A percentile compares a stretch with the other conserved stretches of the same genome.
Evolutionary conservation across 2,329 filamentous ascomycete genomes (phyloP).

Genomic region (Teratosphaeria viscida): DNA sequence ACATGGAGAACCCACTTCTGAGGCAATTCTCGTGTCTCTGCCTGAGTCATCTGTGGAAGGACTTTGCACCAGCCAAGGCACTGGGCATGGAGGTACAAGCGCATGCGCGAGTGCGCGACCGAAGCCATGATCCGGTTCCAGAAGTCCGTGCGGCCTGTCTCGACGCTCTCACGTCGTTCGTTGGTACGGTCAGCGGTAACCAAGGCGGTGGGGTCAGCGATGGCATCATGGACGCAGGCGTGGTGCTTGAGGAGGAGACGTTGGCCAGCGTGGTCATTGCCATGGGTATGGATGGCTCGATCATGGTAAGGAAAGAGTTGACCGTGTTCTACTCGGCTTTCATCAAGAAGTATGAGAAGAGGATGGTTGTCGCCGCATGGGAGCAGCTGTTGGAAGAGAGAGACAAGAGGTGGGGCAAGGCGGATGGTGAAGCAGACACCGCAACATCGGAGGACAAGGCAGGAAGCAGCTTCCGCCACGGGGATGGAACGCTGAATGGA

Average conservation of each 20-base stretch:
- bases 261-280: slow-evolving; percentile 81
- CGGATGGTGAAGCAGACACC: slow-evolving; percentile 7
- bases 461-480: not conserved
- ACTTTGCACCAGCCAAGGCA: slow-evolving; percentile 90
- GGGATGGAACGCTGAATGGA: not conserved
- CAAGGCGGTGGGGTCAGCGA: slow-evolving; percentile 2
- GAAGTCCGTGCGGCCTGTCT: slow-evolving; percentile 91
- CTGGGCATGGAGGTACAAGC: slow-evolving; percentile 83
- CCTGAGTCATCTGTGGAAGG: slow-evolving; percentile 87
- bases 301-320: slow-evolving; percentile 86
- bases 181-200: slow-evolving; percentile 56
- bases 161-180: slow-evolving; percentile 84
- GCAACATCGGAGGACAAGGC: slow-evolving; percentile 2
- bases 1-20: slow-evolving; percentile 77
- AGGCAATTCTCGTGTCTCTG: slow-evolving; percentile 94
- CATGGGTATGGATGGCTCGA: slow-evolving; percentile 88
- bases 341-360: slow-evolving; percentile 78
- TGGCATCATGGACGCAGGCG: slow-evolving; percentile 7
- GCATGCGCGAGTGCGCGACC: slow-evolving; percentile 65
- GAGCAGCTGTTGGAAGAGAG: slow-evolving; percentile 77
- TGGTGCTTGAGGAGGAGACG: slow-evolving; percentile 54
- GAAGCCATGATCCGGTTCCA: slow-evolving; percentile 76
- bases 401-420: slow-evolving; percentile 18
- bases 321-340: slow-evolving; percentile 91
- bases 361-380: slow-evolving; percentile 83